phyloP scores from a whole-genome alignment of 768 basidiomycete genomes.

The Hygrocybe punicea region DNA sequence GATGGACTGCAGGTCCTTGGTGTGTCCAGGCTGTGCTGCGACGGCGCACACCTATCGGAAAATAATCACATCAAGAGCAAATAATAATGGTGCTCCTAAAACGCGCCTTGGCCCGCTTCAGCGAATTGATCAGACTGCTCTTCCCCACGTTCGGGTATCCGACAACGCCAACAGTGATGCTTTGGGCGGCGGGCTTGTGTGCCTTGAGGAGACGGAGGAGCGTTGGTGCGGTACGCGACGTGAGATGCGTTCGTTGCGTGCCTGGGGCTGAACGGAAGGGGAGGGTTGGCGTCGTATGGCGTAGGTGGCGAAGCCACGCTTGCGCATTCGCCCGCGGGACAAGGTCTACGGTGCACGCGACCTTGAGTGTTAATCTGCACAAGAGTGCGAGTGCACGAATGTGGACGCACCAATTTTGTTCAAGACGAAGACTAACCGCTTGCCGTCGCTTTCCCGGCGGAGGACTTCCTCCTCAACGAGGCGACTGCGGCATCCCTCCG shows the following conservation, averaged over 20 bases:
- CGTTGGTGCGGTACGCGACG: slow-evolving; percentile 69
- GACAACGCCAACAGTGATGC: slow-evolving; percentile 84
- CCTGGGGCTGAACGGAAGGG: slow-evolving; percentile 83
- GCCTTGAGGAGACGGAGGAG: slow-evolving; percentile 81
- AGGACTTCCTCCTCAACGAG: slow-evolving; percentile 94
- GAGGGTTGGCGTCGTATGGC: slow-evolving; percentile 87
- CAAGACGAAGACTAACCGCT: slow-evolving; percentile 89
- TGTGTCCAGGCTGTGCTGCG: slow-evolving; percentile 92
- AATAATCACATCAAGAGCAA: background rate
- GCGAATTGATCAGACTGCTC: slow-evolving; percentile 87
- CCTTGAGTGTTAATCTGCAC: background rate
- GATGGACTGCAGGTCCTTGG: slow-evolving; percentile 85
- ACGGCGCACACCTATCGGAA: slow-evolving; percentile 75
- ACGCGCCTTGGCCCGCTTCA: slow-evolving; percentile 75
- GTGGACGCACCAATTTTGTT: slow-evolving; percentile 87
- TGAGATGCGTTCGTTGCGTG: slow-evolving; percentile 76
- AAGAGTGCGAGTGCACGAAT: background rate
- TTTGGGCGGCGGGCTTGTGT: slow-evolving; percentile 64
- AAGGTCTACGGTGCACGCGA: slow-evolving; percentile 54
- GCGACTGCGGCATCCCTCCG: slow-evolving; percentile 87
- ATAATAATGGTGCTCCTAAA: background rate
- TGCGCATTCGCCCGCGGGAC: slow-evolving; percentile 86
- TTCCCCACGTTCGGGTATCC: slow-evolving; percentile 99
- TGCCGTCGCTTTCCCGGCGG: slow-evolving; percentile 80
- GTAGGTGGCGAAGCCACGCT: slow-evolving; percentile 86